Conservation (phyloP, 306 rosid species). For the Cucurbita pepo region DNA sequence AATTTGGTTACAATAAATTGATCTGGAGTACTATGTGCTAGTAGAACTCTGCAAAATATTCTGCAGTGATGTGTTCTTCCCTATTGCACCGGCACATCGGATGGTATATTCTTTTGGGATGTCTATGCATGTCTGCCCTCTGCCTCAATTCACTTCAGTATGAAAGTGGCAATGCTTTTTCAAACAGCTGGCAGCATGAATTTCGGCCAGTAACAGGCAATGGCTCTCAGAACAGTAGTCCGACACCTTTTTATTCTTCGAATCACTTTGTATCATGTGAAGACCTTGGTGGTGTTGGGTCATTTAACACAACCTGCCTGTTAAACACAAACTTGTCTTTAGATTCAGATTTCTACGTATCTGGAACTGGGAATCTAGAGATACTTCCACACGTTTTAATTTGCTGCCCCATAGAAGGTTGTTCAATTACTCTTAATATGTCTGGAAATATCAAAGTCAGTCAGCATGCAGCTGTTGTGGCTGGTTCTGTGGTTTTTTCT, state of each 20-base stretch:
- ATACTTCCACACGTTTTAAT: constrained; percentile 69
- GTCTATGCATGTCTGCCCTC: constrained; percentile 26
- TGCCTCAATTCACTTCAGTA: constrained; percentile 31
- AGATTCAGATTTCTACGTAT: constrained; percentile 44
- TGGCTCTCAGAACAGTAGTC: constrained; percentile 17
- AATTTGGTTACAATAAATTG: no score
- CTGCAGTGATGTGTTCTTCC: constrained; percentile 44
- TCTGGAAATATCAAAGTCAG: constrained; percentile 85
- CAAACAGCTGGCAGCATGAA: constrained; percentile 22
- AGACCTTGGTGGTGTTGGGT: constrained; percentile 89
- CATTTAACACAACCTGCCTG: constrained; percentile 83
- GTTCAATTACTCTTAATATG: constrained; percentile 56
- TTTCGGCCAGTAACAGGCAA: constrained; percentile 19
- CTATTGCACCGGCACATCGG: constrained; percentile 37
- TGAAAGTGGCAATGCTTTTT: constrained; percentile 18
- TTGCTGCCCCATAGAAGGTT: constrained; percentile 62
- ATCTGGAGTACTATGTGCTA: no score
- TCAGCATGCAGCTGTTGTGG: constrained; percentile 52
- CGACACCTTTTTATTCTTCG: constrained; percentile 17
- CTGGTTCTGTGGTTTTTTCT: constrained; percentile 72
- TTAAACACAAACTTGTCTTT: constrained; percentile 50
- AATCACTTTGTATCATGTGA: constrained; percentile 47
- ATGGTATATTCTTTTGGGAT: constrained; percentile 47
- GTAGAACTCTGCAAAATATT: background rate
- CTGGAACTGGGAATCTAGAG: constrained; percentile 85